Evolutionary conservation across 2,329 filamentous ascomycete genomes (phyloP), one percentile per base, ranked within the genome.

Genomic region (Botryotinia convoluta): DNA sequence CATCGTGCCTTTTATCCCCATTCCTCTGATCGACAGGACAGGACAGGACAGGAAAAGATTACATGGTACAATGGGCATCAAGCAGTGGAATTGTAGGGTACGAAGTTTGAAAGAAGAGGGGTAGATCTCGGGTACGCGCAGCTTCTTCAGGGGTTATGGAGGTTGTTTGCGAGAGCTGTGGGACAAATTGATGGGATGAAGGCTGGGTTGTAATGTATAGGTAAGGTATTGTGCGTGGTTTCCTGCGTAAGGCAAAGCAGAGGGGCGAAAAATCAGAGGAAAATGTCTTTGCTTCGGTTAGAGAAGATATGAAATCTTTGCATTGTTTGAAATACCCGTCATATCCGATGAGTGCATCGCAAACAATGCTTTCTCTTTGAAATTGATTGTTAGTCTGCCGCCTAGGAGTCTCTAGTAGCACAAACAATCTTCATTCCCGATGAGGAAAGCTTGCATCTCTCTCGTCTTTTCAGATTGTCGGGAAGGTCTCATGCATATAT

Each of bases 61-160:
- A 57, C 39, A 48, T 69, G 48, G 35, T 32, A 69, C 48, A 4
- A 57, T 26, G 64, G 48, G 48, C 26, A 42, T 59, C 35, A 42
- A 57, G 54, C 48, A 57, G 39, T 57, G 65, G 37, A 57, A 26
- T 26, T 39, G 35, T 42, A 68, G 26, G 48, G 48, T 32, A 68
- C 26, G 65, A 68, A 42, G 32, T 29, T 39, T 51, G 26, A n/a
- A 29, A 42, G 48, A 59, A 57, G 65, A 69, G 65, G 65, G 65
- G 48, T 69, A 69, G 37, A 69, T 69, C 65, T 69, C 65, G 65
- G 65, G 35, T 44, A 69, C 65, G n/a, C 54, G 65, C 48, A 69
- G 48, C 48, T 57, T 18, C 18, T 42, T 42, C 32, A 18, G 65
- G 63, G 65, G 48, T 32, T 42, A 68, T 68, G 48, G 45, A 68